These are phyloP conservation scores for Cotoneaster glaucophyllus DNA, from an alignment of 306 rosid genomes.

Conservation along the genomic window DNA sequence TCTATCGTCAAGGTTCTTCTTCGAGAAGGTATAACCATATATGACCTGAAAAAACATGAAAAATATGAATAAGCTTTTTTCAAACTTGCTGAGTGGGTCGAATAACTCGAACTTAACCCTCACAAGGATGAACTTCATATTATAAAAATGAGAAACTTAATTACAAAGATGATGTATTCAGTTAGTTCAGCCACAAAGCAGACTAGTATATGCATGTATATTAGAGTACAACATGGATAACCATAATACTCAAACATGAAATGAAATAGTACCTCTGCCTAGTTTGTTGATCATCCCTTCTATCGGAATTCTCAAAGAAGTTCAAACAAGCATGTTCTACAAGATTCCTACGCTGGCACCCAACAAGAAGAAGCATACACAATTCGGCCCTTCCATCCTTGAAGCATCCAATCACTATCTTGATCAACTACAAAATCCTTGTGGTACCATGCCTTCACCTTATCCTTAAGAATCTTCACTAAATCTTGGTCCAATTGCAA, in stretches of 20 bases:
- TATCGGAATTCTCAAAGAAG: not conserved
- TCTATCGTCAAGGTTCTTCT: not conserved
- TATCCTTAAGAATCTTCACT: conserved; percentile 13
- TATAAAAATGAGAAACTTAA: not conserved
- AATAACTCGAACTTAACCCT: not conserved
- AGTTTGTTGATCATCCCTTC: not conserved
- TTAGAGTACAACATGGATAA: not conserved
- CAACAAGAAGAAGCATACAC: conserved; percentile 56
- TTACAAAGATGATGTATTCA: not conserved
- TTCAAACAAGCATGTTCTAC: not conserved
- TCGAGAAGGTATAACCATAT: not conserved
- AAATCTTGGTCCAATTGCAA: conserved; percentile 34
- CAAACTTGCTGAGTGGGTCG: not conserved
- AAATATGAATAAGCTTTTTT: not conserved
- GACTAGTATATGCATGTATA: not conserved
- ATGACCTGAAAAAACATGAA: not conserved
- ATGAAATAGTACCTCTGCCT: not conserved
- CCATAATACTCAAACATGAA: not conserved
- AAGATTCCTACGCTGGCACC: conserved; percentile 44
- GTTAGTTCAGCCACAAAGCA: not conserved
- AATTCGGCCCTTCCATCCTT: conserved; percentile 68
- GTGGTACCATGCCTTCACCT: conserved; percentile 35
- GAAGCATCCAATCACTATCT: conserved; percentile 51
- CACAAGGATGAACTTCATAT: not conserved
- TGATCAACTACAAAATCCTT: conserved; percentile 42